Evolutionary conservation across 805 yeast genomes (phyloP).

Genomic region (Tetrapisispora pingtungensis): DNA sequence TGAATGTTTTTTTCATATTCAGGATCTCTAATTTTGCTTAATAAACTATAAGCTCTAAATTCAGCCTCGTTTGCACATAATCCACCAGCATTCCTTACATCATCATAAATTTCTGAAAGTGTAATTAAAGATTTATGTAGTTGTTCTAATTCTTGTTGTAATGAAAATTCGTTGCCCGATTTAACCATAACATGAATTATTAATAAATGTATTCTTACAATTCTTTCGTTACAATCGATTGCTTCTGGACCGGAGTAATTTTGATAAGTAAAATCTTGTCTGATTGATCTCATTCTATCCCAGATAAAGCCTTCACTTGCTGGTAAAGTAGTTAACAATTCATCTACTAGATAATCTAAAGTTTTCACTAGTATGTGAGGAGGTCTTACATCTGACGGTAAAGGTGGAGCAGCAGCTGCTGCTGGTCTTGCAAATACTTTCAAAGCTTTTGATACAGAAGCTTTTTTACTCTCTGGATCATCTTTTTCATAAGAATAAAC

Average conservation of each 20-base stretch:
- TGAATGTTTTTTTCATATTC: slow-evolving; percentile 74
- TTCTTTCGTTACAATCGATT: slow-evolving; percentile 81
- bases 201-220: slow-evolving; percentile 78
- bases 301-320: slow-evolving; percentile 84
- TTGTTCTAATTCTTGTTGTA: slow-evolving; percentile 94
- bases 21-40: slow-evolving; percentile 74
- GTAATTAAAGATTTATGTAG: slow-evolving; percentile 86
- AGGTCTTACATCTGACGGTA: slow-evolving; percentile 96
- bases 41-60: slow-evolving; percentile 75
- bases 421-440: slow-evolving; percentile 95
- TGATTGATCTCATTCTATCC: slow-evolving; percentile 93
- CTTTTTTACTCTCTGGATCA: slow-evolving; percentile 40
- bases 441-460: slow-evolving; percentile 54
- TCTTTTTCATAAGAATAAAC: slow-evolving; percentile 71
- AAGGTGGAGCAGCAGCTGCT: slow-evolving; percentile 95
- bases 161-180: slow-evolving; percentile 60
- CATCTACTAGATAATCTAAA: slow-evolving; percentile 58
- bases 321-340: slow-evolving; percentile 58
- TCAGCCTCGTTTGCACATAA: slow-evolving; percentile 80
- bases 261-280: slow-evolving; percentile 95
- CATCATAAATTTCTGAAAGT: slow-evolving; percentile 75
- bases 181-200: slow-evolving; percentile 82
- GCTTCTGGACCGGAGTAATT: slow-evolving; percentile 92
- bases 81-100: slow-evolving; percentile 61
- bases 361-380: slow-evolving; percentile 64